Evolutionary conservation across 2,329 filamentous ascomycete species (phyloP).

Genomic region (Beauveria sp.): DNA sequence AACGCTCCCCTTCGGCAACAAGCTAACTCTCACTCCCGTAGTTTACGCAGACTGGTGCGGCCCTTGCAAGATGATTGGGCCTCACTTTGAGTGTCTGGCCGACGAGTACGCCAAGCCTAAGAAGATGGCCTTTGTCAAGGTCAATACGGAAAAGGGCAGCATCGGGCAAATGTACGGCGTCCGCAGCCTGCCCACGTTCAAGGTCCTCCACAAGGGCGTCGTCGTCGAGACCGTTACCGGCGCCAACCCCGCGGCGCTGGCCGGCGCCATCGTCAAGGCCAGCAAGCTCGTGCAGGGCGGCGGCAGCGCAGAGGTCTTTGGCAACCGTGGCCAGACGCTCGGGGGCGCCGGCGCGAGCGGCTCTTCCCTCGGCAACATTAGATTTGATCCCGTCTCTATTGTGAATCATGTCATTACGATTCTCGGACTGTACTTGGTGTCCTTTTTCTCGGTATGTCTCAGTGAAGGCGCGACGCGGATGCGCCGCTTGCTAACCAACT

Average conservation of each 20-base stretch:
- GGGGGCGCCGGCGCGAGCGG: slow-evolving; percentile 34
- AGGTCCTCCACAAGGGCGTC: slow-evolving; percentile 73
- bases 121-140: slow-evolving; percentile 81
- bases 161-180: slow-evolving; percentile 73
- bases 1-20: background rate
- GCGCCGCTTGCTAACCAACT: background rate
- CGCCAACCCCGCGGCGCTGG: slow-evolving; percentile 70
- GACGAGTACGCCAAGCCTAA: slow-evolving; percentile 71
- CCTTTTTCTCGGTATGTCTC: slow-evolving; percentile 49
- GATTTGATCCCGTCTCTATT: slow-evolving; percentile 32
- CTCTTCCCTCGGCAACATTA: slow-evolving; percentile 12
- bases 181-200: slow-evolving; percentile 87
- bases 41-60: slow-evolving; percentile 95
- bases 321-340: slow-evolving; percentile 49
- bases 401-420: slow-evolving; percentile 46
- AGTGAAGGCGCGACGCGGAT: slow-evolving; percentile 12
- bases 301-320: slow-evolving; percentile 39
- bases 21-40: slow-evolving; percentile 30
- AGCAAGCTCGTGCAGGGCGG: slow-evolving; percentile 43
- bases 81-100: slow-evolving; percentile 78
- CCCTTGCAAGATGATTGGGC: slow-evolving; percentile 87
- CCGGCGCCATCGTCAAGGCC: slow-evolving; percentile 66
- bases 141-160: slow-evolving; percentile 75
- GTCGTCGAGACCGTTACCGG: slow-evolving; percentile 72
- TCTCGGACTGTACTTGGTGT: slow-evolving; percentile 53